Conservation (phyloP, 192 early-diverging fungal species). For the Linderina pennispora region DNA sequence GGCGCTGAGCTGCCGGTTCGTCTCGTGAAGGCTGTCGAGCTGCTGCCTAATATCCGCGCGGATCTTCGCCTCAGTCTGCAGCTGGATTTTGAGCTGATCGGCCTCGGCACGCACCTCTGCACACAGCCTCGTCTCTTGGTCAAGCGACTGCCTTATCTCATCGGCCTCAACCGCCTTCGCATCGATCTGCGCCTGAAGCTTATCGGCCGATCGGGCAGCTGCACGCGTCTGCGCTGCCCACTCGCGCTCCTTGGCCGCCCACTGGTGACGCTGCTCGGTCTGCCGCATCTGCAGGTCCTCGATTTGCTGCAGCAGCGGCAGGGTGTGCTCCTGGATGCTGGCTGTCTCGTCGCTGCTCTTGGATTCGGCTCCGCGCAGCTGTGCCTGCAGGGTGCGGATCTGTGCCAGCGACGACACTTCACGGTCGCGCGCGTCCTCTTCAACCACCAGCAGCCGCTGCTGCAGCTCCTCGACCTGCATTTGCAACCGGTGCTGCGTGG, state of each 20-base stretch:
- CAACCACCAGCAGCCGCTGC: constrained; percentile 20
- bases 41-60: constrained; percentile 38
- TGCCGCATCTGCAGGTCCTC: constrained; percentile 36
- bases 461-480: constrained; percentile 39
- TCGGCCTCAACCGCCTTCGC: constrained; percentile 2
- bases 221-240: constrained; percentile 14
- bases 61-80: constrained; percentile 39
- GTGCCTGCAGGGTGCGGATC: constrained; percentile 26
- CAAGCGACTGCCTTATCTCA: background rate
- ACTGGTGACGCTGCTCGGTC: constrained; percentile 21
- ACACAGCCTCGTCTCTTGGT: constrained; percentile 8
- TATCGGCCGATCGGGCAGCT: constrained; percentile 8
- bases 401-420: constrained; percentile 29
- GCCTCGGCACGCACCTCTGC: constrained; percentile 6
- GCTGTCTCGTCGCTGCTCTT: constrained; percentile 26
- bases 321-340: constrained; percentile 38
- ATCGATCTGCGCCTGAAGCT: constrained; percentile 8
- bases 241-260: constrained; percentile 24
- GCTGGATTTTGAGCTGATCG: constrained; percentile 60
- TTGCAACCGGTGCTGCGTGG: constrained; percentile 35
- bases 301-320: constrained; percentile 41
- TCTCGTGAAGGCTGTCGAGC: constrained; percentile 28
- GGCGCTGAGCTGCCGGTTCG: constrained; percentile 7
- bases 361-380: constrained; percentile 26
- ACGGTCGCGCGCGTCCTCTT: constrained; percentile 35